phyloP scores from a whole-genome alignment of 2,329 filamentous ascomycete species.

The Diaporthe australafricana region DNA sequence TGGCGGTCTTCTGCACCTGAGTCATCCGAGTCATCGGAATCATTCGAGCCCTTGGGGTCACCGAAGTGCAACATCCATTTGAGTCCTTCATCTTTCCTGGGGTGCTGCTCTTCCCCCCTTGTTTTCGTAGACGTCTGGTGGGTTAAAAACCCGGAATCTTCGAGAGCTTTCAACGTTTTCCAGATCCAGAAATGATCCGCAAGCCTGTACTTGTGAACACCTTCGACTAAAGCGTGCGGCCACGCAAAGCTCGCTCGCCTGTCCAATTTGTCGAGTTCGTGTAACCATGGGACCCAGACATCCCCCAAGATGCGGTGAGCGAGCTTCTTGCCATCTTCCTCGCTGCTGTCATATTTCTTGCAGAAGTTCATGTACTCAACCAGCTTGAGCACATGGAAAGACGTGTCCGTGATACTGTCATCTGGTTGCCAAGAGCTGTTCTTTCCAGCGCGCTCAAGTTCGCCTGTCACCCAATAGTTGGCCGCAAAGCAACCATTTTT shows the following conservation, averaged over 20 bases:
- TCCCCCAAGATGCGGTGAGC: not conserved
- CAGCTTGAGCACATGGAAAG: slow-evolving; percentile 20
- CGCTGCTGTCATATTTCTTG: too few species aligned
- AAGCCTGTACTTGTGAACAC: slow-evolving; percentile 31
- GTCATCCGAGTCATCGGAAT: too few species aligned
- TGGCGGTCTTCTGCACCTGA: too few species aligned
- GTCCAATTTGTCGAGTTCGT: not conserved
- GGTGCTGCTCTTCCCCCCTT: not conserved
- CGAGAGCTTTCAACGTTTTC: slow-evolving; percentile 33
- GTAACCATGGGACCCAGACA: not conserved
- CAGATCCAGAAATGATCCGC: slow-evolving; percentile 39
- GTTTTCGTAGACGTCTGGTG: too few species aligned
- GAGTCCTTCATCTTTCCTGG: not conserved
- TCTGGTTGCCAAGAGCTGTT: not conserved
- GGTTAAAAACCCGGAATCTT: not conserved
- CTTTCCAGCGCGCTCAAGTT: not conserved
- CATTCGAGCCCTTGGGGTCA: too few species aligned
- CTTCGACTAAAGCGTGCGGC: slow-evolving; percentile 30
- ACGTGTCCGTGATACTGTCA: not conserved
- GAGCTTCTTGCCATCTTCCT: not conserved
- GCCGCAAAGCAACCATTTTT: slow-evolving; percentile 1
- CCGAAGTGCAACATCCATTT: not conserved
- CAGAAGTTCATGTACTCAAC: not conserved
- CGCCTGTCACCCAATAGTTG: slow-evolving; percentile 9
- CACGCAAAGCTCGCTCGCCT: slow-evolving; percentile 17